Conservation (phyloP, 768 basidiomycete species). For the Phylloporus arenicola region DNA sequence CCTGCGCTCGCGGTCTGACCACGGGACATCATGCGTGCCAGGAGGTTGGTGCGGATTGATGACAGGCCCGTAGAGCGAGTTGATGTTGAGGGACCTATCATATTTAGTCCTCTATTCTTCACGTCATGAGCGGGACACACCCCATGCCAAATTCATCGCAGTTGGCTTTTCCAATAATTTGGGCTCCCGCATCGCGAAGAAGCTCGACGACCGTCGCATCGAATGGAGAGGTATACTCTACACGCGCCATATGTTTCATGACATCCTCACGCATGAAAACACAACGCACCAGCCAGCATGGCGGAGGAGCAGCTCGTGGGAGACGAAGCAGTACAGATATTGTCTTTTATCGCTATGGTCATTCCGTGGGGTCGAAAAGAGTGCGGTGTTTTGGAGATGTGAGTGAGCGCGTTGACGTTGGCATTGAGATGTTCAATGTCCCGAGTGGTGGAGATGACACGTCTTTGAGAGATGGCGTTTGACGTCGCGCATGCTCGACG, state of each 20-base stretch:
- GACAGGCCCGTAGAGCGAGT: slow-evolving; percentile 72
- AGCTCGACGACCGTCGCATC: slow-evolving; percentile 79
- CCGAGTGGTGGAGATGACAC: slow-evolving; percentile 5
- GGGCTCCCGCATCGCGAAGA: slow-evolving; percentile 55
- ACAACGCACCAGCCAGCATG: slow-evolving; percentile 56
- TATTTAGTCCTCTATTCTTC: not conserved
- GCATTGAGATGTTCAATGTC: slow-evolving; percentile 27
- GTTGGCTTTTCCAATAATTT: slow-evolving; percentile 84
- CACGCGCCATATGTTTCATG: not conserved
- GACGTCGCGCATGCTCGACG: not conserved
- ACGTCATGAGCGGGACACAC: slow-evolving; percentile 38
- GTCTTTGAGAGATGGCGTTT: not conserved
- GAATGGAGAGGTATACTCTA: slow-evolving; percentile 75
- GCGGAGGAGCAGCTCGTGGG: slow-evolving; percentile 75
- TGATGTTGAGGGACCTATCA: slow-evolving; percentile 67
- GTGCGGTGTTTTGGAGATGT: slow-evolving; percentile 9
- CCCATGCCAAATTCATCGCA: slow-evolving; percentile 99
- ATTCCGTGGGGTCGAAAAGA: slow-evolving; percentile 23
- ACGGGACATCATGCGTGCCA: slow-evolving; percentile 10
- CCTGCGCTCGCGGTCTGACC: slow-evolving; percentile 37
- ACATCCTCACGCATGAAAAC: not conserved
- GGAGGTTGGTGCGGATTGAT: slow-evolving; percentile 60
- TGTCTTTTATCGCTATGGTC: slow-evolving; percentile 77
- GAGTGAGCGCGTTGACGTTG: slow-evolving; percentile 53
- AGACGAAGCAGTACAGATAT: slow-evolving; percentile 64